phyloP scores from a whole-genome alignment of 257 asterid genomes.

The Solanum tacnaense region DNA sequence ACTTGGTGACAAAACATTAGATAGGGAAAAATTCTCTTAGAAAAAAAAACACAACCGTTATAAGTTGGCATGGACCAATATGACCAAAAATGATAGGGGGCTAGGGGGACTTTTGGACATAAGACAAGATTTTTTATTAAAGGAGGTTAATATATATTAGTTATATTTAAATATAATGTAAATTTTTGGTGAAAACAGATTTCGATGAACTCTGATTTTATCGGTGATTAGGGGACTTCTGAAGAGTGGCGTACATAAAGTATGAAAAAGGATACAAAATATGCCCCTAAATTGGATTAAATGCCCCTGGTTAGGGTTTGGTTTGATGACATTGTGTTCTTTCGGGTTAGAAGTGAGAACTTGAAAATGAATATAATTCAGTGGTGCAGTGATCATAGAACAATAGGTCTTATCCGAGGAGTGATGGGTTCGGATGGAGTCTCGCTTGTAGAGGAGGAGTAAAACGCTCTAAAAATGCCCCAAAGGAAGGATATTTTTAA shows the following conservation, averaged over 20 bases:
- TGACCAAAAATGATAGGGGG: background rate
- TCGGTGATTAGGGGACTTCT: accelerated
- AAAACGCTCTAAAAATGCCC: background rate
- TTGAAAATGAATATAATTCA: background rate
- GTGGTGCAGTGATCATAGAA: background rate
- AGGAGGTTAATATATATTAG: background rate
- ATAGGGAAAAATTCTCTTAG: background rate
- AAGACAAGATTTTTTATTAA: background rate
- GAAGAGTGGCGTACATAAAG: accelerated
- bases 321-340: no score
- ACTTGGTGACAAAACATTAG: background rate
- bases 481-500: background rate
- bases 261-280: background rate
- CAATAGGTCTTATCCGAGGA: no score
- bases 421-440: background rate
- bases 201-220: background rate
- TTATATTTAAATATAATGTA: background rate
- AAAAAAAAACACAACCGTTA: background rate
- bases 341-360: no score
- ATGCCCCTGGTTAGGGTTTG: background rate
- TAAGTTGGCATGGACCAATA: background rate
- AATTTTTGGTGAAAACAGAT: background rate
- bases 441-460: background rate
- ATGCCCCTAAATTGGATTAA: background rate
- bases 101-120: background rate